phyloP scores from a whole-genome alignment of 2,329 filamentous ascomycete species.

The Ceratocystis colombiana region DNA sequence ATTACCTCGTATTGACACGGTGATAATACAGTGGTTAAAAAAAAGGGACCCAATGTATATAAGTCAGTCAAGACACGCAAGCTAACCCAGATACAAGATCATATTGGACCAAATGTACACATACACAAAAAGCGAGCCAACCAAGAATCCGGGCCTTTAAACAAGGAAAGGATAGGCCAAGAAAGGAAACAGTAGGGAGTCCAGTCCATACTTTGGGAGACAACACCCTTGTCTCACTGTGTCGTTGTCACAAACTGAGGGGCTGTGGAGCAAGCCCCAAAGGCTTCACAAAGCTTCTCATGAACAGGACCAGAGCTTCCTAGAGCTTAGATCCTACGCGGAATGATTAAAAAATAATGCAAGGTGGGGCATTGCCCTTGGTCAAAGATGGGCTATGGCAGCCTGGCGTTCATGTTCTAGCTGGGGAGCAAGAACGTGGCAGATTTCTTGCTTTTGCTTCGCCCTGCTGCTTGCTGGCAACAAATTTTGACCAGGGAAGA shows the following conservation, averaged over 20 bases:
- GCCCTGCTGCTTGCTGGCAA: no score
- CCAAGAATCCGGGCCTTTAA: not conserved
- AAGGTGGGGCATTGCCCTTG: not conserved
- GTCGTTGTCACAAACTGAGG: not conserved
- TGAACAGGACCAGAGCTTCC: not conserved
- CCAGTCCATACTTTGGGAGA: not conserved
- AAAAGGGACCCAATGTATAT: not conserved
- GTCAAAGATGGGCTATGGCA: not conserved
- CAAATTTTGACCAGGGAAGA: no score
- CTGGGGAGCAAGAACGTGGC: no score
- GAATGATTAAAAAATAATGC: not conserved
- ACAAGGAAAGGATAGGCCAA: no score
- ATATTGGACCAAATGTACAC: no score
- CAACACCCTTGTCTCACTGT: not conserved
- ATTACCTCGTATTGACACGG: not conserved
- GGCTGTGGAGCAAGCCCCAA: not conserved
- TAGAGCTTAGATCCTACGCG: slow-evolving; percentile 3
- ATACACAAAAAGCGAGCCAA: not conserved
- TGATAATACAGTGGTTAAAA: no score
- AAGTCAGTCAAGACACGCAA: no score
- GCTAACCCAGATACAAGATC: no score
- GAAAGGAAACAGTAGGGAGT: not conserved
- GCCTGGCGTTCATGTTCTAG: not conserved
- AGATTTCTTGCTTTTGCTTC: no score
- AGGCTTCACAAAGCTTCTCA: slow-evolving; percentile 5